Evolutionary conservation across 179 eudicot genomes (phyloP), one percentile per base, ranked within the genome.

Genomic region (Carnegiea gigantea): DNA sequence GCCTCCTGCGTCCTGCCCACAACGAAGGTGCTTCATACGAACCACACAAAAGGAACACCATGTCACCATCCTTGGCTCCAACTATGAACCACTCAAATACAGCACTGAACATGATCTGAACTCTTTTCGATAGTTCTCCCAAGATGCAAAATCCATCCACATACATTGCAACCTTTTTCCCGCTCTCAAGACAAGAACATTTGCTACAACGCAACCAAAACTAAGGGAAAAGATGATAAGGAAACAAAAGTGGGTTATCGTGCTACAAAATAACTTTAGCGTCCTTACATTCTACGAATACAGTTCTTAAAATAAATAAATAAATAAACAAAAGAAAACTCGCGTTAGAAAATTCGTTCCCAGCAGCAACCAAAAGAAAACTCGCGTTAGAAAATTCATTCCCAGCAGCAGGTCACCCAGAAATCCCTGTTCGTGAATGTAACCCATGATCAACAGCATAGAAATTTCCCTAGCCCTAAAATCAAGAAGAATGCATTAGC

Each of bases 381-480:
- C n/a, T 54, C 0, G 70, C 70, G 5, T n/a, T 24, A 64, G 70
- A 23, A 15, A 30, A 28, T 26, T 67, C 40, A 26, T 26, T 30
- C 20, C 38, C 38, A 18, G 73, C 73, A 68, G 38, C 40, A 5
- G 20, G 40, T 68, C 43, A 68, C 43, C 33, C 40, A 30, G 40
- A 68, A 68, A 26, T 26, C 28, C 23, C 14, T 62, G 68, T 62
- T 62, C 26, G n/a, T 3, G 28, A 62, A 1, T 62, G 68, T n/a
- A 62, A 62, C 68, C 23, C 30, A 57, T 57, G 62, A 57, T 57
- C 62, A 62, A 62, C 68, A n/a, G 18, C 73, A 68, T 30, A 13
- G 73, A 26, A 15, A 68, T 68, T 68, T 68, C 73, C 38, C 43
- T 68, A 28, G 43, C 73, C 73, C 73, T 68, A 68, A 68, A n/a